Base-by-base conservation (phyloP, 371 early-diverging fungal genomes). In the Cokeromyces recurvatus region DNA sequence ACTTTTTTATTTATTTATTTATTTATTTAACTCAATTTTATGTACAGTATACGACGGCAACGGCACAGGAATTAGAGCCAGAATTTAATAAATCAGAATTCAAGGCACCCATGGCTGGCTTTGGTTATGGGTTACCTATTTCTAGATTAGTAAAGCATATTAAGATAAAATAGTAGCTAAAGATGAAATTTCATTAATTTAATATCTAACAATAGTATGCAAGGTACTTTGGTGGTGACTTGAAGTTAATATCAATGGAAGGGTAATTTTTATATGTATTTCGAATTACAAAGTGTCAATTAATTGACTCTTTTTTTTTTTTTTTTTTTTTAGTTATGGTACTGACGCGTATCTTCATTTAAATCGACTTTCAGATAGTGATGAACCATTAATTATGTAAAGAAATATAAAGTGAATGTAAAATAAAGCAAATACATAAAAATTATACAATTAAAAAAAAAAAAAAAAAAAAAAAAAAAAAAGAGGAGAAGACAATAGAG, bases 291-390 rank as follows among this genome's bases (percentile, higher is more conserved):
- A n/a, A n/a, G n/a, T n/a, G n/a, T n/a, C n/a, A n/a, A n/a, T n/a
- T n/a, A n/a, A n/a, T n/a, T n/a, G n/a, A n/a, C n/a, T n/a, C 34
- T 2, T n/a, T 39, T n/a, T 16, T 15, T 32, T 17, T 48, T 12
- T 57, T 27, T 38, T 38, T 15, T 32, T 23, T 38, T 41, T n/a
- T 64, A 80, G 84, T 34, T 89, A 87, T 52, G 93, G 94, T 39
- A 97, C 98, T 19, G 97, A 97, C 65, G 95, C 91, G 8, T 97
- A 97, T 63, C 70, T 97, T 31, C 97, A 97, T 66, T 79, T 97
- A 25, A 88, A 89, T 47, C 80, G 95, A 17, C 79, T 95, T 29
- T 87, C 89, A 21, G 90, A 94, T 67, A 87, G 85, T 62, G 92
- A 91, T 50, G 96, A 95, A 68, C 94, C 95, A 1, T 71, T 97